phyloP scores from a whole-genome alignment of 768 basidiomycete species.

The Dendrothele bispora region DNA sequence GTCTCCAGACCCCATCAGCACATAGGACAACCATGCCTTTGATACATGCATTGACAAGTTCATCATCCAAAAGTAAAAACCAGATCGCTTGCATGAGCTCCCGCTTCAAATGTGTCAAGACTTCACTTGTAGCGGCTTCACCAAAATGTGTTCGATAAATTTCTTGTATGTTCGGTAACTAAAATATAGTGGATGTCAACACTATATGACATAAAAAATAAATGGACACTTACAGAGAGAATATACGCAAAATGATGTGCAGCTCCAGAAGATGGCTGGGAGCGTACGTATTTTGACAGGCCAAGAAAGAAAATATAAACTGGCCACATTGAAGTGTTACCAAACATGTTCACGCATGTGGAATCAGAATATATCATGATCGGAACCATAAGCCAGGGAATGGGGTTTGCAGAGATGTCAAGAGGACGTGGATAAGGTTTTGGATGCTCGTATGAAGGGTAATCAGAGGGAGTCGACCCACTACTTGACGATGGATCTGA shows the following conservation, averaged over 20 bases:
- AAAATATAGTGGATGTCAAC: not conserved
- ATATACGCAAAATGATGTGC: slow-evolving; percentile 40
- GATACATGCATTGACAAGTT: slow-evolving; percentile 23
- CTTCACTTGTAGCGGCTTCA: not conserved
- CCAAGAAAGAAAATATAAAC: slow-evolving; percentile 37
- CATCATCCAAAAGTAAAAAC: slow-evolving; percentile 20
- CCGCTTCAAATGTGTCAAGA: slow-evolving; percentile 27
- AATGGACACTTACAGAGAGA: slow-evolving; percentile 27
- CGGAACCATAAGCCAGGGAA: too few species aligned
- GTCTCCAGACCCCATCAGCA: slow-evolving; percentile 23
- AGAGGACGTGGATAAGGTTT: slow-evolving; percentile 20
- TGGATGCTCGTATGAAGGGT: slow-evolving; percentile 17
- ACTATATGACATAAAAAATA: not conserved
- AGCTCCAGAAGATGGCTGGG: slow-evolving; percentile 23
- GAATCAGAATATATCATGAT: slow-evolving; percentile 34
- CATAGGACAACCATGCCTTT: slow-evolving; percentile 29
- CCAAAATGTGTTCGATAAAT: slow-evolving; percentile 15
- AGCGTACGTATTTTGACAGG: slow-evolving; percentile 34
- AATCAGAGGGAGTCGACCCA: slow-evolving; percentile 7
- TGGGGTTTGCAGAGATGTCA: too few species aligned
- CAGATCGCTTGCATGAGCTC: slow-evolving; percentile 31
- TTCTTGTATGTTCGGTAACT: slow-evolving; percentile 30
- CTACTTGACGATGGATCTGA: too few species aligned
- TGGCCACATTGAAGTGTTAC: slow-evolving; percentile 35
- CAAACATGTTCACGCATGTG: slow-evolving; percentile 34